Base-by-base conservation (phyloP, 108 stramenopile species). In the Cafeteria roenbergensis region DNA sequence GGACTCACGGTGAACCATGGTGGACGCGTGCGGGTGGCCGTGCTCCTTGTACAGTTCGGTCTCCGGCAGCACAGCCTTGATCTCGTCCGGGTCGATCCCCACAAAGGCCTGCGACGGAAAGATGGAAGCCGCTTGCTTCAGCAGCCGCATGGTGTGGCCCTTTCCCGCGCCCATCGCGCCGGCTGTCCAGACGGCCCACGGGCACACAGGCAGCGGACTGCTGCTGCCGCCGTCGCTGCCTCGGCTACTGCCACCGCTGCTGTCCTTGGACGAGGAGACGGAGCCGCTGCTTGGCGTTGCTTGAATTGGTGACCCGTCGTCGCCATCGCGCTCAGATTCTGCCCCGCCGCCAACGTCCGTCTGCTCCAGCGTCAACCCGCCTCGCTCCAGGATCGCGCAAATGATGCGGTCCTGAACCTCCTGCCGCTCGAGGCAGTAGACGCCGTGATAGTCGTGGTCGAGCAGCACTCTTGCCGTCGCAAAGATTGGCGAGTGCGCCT, bases 41-140 rank as follows among this genome's bases (percentile, higher is more conserved):
- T 72, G 31, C 30, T 78, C 62, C 34, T 82, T 78, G 65, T 89
- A 88, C 27, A 82, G 48, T 51, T 78, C 80, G 63, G 76, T 87
- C 73, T 91, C 90, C 3, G 87, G 87, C 28, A 91, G 73, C 34
- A 79, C 70, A 24, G 80, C 71, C 31, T 87, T 65, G 26, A 91
- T 82, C 37, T 81, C 84, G 55, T 88, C 90, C 51, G 90, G 90
- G 65, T 91, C 90, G 6, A 91, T 85, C n/a, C 53, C 51, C 34
- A 91, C 86, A 63, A 88, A 91, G 20, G 86, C 80, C 50, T 74
- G 53, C 29, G 88, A 77, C 21, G 90, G 90, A 65, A 91, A 91
- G 25, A 51, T 6, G 12, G 9, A 52, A 3, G 9, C 65, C 9
- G 6, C 8, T n/a, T n/a, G 24, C 25, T 66, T 3, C 55, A 66